Evolutionary conservation across 2,329 filamentous ascomycete genomes (phyloP), one percentile per base, ranked within the genome.

Genomic region (Calonectria henricotiae): DNA sequence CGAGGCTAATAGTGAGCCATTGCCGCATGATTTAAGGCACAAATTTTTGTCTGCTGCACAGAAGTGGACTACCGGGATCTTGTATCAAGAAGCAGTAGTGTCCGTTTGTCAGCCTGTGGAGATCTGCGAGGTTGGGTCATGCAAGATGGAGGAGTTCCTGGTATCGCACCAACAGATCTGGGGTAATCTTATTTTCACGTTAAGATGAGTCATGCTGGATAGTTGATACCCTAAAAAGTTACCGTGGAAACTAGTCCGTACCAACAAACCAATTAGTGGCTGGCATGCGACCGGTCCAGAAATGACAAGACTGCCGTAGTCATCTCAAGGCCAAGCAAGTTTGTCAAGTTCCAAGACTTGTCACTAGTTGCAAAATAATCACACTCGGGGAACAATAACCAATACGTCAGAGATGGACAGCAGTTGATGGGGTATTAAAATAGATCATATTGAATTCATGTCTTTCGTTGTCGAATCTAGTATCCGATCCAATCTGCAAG

Each of bases 381-480:
- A 15, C n/a, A 23, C 7, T 11, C 2, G 5, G 5, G 17, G 41
- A 20, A 12, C 17, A 55, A 32, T 32, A 7, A 12, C 9, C 27
- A 30, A 27, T 5, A 32, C 46, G 17, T 37, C 9, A 30, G 4
- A 17, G 15, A 32, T n/a, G 3, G 3, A 15, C 2, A 32, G 6
- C 15, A 39, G 49, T 23, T 15, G 3, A 55, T 39, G 37, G 58
- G 64, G 44, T 60, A 76, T 77, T 76, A 11, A 77, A 65, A 68
- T 44, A 72, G 20, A 72, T 73, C 71, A 62, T 75, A 70, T 65
- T 71, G 70, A 43, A 66, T 70, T 77, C 74, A 71, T 77, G 63
- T 77, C 69, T 76, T 64, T 76, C 74, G 72, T 76, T 67, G 73
- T 76, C 69, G 73, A 77, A 69, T 77, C 75, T 76, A 77, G 65